Percentiles rank a stretch among this genome's conserved stretches.
phyloP scores from a whole-genome alignment of 148 eudicot species.

The Vaccinium macrocarpon region DNA sequence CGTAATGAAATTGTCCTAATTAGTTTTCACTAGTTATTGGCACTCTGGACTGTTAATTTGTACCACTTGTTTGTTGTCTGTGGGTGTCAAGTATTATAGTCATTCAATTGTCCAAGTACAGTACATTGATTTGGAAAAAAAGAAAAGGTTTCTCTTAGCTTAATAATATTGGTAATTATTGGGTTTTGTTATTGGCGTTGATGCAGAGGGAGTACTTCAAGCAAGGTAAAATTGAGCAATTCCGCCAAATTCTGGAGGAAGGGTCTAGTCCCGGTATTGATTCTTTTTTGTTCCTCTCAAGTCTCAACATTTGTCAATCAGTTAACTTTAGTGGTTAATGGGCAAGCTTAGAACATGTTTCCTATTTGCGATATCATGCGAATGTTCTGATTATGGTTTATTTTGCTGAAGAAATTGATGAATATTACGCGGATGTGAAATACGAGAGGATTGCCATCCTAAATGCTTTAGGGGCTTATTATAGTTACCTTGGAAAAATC shows the following conservation, averaged over 20 bases:
- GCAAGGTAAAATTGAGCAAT: constrained; percentile 86
- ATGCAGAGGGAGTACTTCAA: constrained; percentile 96
- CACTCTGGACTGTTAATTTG: not conserved
- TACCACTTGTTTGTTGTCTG: not conserved
- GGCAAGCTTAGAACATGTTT: not conserved
- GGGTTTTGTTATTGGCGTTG: constrained; percentile 14
- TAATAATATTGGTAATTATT: not conserved
- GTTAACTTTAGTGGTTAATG: not conserved
- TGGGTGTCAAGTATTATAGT: not conserved
- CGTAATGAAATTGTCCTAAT: not conserved
- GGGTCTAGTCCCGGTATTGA: constrained; percentile 82
- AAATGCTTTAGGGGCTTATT: constrained; percentile 88
- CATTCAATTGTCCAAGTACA: not conserved
- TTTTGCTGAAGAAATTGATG: constrained; percentile 75
- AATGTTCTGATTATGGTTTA: constrained; percentile 17
- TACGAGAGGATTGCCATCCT: constrained; percentile 94
- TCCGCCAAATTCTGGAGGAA: constrained; percentile 87
- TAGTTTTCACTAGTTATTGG: not conserved
- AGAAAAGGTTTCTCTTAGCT: not conserved
- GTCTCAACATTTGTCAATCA: not conserved
- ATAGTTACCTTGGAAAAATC: constrained; percentile 81
- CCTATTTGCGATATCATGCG: not conserved
- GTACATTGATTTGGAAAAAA: not conserved
- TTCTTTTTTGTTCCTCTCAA: not conserved
- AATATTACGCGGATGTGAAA: constrained; percentile 86